Base-by-base conservation (phyloP, 129 eudicot genomes). In the Escallonia herrerae region DNA sequence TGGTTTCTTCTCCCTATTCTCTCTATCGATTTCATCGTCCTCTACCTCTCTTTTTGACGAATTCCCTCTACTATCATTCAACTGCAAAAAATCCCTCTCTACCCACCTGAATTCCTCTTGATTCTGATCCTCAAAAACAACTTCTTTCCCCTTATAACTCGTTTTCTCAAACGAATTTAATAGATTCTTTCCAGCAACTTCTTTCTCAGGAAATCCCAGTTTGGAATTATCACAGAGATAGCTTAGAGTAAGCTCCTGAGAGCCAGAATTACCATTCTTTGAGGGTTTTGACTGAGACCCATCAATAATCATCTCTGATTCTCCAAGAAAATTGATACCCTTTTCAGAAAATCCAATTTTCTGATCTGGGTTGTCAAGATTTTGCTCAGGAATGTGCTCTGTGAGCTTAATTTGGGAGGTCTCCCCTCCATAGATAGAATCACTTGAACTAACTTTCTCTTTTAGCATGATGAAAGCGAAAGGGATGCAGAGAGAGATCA, bases 181-280 rank as follows among this genome's bases (percentile, higher is more conserved):
- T 15, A 74, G 15, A 48, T 71, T 67, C 47, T 75, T 80, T 15
- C 81, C 82, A 9, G 71, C 2, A 43, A 10, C 12, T 13, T 54
- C 63, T 67, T 76, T 78, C 43, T 82, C 87, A 40, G 76, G 47
- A 56, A 68, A 56, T 39, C 71, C 89, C 40, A 81, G 60, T 45
- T 85, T 89, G 0, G 84, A 73, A 85, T 82, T 83, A 62, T 90
- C 97, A 72, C 97, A 90, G 4, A 90, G 83, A 64, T 90, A 90
- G 60, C 97, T 86, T 60, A 90, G 86, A 68, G 97, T 90, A 60
- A 90, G 85, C 78, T 90, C 97, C 43, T 90, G 95, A 55, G 84
- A 81, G 39, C 80, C 65, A 46, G 76, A 77, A 82, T 72, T 74
- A 76, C 91, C 74, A 76, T 58, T 67, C 66, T 69, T 82, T 8